These are phyloP conservation scores for Gossypium raimondii DNA, from an alignment of 345 rosid species.

Conservation along the genomic window DNA sequence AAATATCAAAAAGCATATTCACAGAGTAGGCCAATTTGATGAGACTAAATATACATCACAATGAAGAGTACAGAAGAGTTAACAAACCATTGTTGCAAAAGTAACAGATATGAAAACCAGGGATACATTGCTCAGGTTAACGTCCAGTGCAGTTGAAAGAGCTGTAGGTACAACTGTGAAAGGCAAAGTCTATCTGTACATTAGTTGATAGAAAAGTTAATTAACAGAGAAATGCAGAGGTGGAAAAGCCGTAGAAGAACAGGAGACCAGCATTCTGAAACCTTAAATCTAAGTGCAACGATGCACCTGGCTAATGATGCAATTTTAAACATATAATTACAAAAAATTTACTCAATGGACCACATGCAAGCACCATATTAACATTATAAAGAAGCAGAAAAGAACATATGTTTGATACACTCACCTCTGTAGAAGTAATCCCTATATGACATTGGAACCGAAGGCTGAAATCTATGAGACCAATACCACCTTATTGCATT, in stretches of 20 bases:
- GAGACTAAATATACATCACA: background rate
- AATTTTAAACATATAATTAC: background rate
- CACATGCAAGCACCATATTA: background rate
- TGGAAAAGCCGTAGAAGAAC: background rate
- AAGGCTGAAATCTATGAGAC: constrained; percentile 68
- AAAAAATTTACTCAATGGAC: background rate
- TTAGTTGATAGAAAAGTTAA: constrained; percentile 64
- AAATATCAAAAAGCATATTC: constrained; percentile 17
- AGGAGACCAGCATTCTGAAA: background rate
- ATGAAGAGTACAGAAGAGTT: constrained; percentile 11
- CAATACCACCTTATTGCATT: constrained; percentile 77
- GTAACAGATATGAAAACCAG: constrained; percentile 97
- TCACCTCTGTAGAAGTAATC: constrained; percentile 88
- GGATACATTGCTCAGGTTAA: constrained; percentile 93
- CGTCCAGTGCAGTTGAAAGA: constrained; percentile 93
- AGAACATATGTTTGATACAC: background rate
- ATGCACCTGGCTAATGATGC: background rate
- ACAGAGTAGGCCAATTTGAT: constrained; percentile 1
- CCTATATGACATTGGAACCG: constrained; percentile 66
- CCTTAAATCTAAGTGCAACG: background rate
- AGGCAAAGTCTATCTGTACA: constrained; percentile 81
- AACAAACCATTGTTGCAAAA: constrained; percentile 95
- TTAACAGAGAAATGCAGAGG: constrained; percentile 7
- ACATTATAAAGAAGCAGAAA: constrained; percentile 7
- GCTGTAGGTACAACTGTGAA: constrained; percentile 99